These are phyloP conservation scores for Tuber calosporum DNA, from an alignment of 495 filamentous ascomycete species.

Conservation along the genomic window DNA sequence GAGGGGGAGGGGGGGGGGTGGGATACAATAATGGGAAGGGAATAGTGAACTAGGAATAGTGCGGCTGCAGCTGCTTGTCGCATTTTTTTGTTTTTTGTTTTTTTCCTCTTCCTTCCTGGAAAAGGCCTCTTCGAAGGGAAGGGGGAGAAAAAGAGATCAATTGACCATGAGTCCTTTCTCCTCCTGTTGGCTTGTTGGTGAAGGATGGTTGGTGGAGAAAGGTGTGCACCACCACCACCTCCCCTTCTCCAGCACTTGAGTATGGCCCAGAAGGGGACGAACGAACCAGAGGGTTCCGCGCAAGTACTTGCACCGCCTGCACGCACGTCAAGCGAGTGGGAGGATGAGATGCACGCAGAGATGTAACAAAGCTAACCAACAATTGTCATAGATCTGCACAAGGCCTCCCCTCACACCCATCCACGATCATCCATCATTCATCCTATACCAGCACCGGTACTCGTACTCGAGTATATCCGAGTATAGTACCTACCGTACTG, in stretches of 20 bases:
- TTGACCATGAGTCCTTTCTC: constrained; percentile 12
- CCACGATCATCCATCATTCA: constrained; percentile 15
- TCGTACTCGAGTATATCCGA: no score
- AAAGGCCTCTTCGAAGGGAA: constrained; percentile 25
- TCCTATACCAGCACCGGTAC: neutral
- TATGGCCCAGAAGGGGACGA: constrained; percentile 31
- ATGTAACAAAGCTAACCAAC: constrained; percentile 22
- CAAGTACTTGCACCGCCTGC: constrained; percentile 14
- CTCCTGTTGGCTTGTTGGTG: constrained; percentile 35
- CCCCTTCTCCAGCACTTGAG: constrained; percentile 20
- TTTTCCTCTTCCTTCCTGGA: neutral
- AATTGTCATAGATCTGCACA: constrained; percentile 38
- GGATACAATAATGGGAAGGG: constrained; percentile 22
- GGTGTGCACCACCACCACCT: constrained; percentile 9
- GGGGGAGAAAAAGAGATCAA: constrained; percentile 27
- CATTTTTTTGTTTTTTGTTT: neutral
- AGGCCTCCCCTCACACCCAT: constrained; percentile 30
- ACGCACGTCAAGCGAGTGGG: constrained; percentile 35
- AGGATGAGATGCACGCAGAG: constrained; percentile 38
- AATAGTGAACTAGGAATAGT: constrained; percentile 12
- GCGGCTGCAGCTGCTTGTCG: constrained; percentile 23
- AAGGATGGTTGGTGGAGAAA: constrained; percentile 25
- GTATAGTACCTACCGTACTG: neutral
- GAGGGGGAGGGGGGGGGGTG: constrained; percentile 18
- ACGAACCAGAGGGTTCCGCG: constrained; percentile 25